A percentile compares a stretch with the other conserved stretches of the same genome.
Conservation (phyloP, 2,329 filamentous ascomycete genomes). For the Orbilia oligospora region DNA sequence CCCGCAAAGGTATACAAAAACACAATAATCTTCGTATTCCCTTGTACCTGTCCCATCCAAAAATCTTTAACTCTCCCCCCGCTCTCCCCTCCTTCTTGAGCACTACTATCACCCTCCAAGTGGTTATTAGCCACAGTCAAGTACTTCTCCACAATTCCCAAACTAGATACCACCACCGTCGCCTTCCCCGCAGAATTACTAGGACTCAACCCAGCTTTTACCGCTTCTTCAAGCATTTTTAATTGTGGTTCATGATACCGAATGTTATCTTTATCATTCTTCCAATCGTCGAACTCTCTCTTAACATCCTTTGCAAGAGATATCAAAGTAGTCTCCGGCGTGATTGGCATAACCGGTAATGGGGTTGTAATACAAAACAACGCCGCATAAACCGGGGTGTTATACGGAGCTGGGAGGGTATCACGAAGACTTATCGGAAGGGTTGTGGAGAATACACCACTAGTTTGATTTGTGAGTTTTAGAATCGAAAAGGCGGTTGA, state of each 20-base stretch:
- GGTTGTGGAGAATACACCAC: neutral
- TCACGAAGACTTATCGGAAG: neutral
- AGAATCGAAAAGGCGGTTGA: constrained; percentile 10
- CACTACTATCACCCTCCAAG: no score
- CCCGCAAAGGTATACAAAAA: constrained; percentile 18
- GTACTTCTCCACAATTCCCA: constrained; percentile 23
- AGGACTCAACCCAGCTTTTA: neutral
- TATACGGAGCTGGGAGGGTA: constrained; percentile 8
- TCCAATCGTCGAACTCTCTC: neutral
- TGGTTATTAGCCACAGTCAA: neutral
- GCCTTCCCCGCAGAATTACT: neutral
- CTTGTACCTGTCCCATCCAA: constrained; percentile 8
- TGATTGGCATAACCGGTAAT: neutral
- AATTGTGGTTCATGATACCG: neutral
- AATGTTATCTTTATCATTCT: constrained; percentile 10
- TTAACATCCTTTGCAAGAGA: neutral
- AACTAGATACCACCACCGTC: neutral
- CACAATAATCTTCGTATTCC: neutral
- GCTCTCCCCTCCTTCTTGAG: neutral
- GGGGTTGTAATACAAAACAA: neutral
- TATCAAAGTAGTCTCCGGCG: neutral
- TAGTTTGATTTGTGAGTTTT: neutral
- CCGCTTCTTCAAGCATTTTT: neutral
- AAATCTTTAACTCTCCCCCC: constrained; percentile 1
- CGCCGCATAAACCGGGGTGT: neutral